Base-by-base conservation (phyloP, 306 rosid genomes). In the Cucumis cinereus region DNA sequence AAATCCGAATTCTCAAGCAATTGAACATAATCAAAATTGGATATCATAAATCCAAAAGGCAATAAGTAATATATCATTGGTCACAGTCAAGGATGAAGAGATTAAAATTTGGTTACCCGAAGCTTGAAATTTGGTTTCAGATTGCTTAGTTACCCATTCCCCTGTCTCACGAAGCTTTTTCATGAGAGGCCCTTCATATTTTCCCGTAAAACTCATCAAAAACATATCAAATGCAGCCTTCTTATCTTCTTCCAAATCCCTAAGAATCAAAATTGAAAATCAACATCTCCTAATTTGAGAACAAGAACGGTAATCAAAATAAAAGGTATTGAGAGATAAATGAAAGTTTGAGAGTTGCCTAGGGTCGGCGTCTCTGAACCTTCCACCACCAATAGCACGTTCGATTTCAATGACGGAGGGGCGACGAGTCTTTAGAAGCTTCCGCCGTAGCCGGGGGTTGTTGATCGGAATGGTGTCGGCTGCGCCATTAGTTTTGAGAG, bases 301-400 rank as follows among this genome's bases (percentile, higher is more conserved):
- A 52, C 13, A 52, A 28, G 17, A 47, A 6, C 12, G 8, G 1
- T 16, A 52, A 8, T 10, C 41, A 15, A 53, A 73, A 16, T 53
- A 11, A 8, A 8, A 71, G 15, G 15, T 7, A 22, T 0, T 8
- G 54, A 45, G 8, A 2, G 1, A 67, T 10, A 20, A 68, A 68
- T 19, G 59, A 17, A 33, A 28, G 12, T 53, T n/a, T 30, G 33
- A 54, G 50, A 73, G 33, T 73, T 73, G 50, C 77, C 77, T 80
- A 59, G 85, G 86, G 57, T 89, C 90, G 43, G 84, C 73, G 68
- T 94, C 96, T 30, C 97, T 86, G 78, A 90, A 94, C 77, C 98
- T 89, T 61, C 98, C 98, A 1, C 88, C 96, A 0, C 98, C 93
- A 10, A 91, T 82, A 17, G 87, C 85, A 49, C 96, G 94, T 77